These are phyloP conservation scores for Eucalyptus fibrosa DNA, from an alignment of 345 rosid species.

Conservation along the genomic window DNA sequence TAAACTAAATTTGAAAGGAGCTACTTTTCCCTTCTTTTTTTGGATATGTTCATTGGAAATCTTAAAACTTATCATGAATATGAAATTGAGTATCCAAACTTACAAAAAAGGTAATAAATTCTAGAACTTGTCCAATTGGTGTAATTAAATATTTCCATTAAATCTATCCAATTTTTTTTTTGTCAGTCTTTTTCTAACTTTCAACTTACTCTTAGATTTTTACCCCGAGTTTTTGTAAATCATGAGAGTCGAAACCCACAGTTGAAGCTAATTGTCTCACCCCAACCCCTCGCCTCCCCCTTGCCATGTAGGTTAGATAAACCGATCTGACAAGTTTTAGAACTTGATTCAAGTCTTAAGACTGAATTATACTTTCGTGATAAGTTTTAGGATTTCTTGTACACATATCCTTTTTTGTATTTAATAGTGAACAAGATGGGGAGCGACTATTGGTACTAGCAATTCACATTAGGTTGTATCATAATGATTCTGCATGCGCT, in stretches of 20 bases:
- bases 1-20: background rate
- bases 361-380: too few species aligned
- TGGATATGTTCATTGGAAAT: too few species aligned
- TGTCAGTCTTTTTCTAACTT: too few species aligned
- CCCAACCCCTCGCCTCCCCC: fast-evolving
- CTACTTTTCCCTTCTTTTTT: background rate
- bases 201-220: too few species aligned
- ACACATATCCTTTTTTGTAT: fast-evolving
- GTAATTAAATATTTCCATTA: too few species aligned
- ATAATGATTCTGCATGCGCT: background rate
- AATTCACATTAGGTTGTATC: background rate
- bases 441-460: fast-evolving
- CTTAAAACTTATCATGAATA: background rate
- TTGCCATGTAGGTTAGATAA: fast-evolving
- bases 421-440: background rate
- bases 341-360: too few species aligned
- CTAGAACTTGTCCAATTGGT: too few species aligned
- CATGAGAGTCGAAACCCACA: fast-evolving
- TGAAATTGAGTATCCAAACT: too few species aligned
- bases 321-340: fast-evolving
- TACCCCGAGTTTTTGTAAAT: fast-evolving
- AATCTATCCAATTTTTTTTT: too few species aligned
- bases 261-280: too few species aligned
- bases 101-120: too few species aligned
- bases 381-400: fast-evolving